These are phyloP conservation scores for Petrea volubilis DNA, from an alignment of 257 asterid genomes.

Conservation along the genomic window DNA sequence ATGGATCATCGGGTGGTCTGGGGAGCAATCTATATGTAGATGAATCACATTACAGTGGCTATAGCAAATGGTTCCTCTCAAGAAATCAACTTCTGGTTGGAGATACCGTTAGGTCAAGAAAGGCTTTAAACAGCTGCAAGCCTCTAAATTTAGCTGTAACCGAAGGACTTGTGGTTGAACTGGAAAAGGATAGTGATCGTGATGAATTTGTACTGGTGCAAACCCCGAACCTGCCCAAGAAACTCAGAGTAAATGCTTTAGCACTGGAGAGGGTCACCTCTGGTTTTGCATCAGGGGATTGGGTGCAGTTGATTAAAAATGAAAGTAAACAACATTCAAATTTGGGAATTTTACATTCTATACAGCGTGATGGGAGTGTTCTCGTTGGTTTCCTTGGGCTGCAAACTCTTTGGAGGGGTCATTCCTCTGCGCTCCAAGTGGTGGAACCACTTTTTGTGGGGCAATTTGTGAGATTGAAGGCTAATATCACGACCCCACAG, in stretches of 20 bases:
- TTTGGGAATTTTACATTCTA: constrained; percentile 54
- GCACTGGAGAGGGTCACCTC: constrained; percentile 54
- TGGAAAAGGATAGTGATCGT: constrained; percentile 55
- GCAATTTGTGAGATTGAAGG: constrained; percentile 49
- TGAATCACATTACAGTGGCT: constrained; percentile 38
- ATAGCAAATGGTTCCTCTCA: constrained; percentile 54
- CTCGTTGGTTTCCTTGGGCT: constrained; percentile 53
- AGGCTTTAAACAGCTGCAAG: constrained; percentile 28
- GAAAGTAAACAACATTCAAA: constrained; percentile 42
- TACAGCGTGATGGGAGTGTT: constrained; percentile 50
- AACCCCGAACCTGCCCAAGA: constrained; percentile 40
- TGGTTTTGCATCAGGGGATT: constrained; percentile 64
- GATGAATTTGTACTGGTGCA: constrained; percentile 51
- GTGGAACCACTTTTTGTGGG: constrained; percentile 47
- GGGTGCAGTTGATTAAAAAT: constrained; percentile 49
- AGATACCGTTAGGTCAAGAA: constrained; percentile 59
- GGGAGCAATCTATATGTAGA: constrained; percentile 36
- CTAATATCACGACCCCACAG: constrained; percentile 38
- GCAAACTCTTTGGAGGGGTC: constrained; percentile 57
- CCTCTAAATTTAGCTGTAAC: constrained; percentile 36
- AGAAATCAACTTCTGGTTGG: constrained; percentile 62
- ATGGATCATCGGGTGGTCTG: constrained; percentile 47
- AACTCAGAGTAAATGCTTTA: constrained; percentile 42
- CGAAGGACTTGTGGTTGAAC: constrained; percentile 58
- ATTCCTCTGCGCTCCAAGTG: constrained; percentile 42